A percentile compares a stretch with the other conserved stretches of the same genome.
Evolutionary conservation across 2,329 filamentous ascomycete species (phyloP).

Genomic region (Aspergillus tubingensis): DNA sequence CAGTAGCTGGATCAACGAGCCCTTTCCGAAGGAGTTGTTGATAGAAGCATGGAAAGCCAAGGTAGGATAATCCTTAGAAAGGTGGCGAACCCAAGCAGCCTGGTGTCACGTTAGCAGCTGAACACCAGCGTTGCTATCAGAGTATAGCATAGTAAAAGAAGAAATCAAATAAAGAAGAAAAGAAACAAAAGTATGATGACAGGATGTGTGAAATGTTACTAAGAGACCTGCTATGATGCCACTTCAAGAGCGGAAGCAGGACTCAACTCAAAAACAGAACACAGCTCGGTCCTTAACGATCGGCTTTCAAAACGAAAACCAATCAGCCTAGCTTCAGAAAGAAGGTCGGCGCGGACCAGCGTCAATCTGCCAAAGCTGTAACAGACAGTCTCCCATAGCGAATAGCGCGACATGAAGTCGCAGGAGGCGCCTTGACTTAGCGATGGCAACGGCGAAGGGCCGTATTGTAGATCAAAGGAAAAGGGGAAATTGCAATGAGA

Average conservation of each 20-base stretch:
- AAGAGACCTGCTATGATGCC: conserved; percentile 81
- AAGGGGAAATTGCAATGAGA: conserved; percentile 7
- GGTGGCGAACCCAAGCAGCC: conserved; percentile 87
- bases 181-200: conserved; percentile 41
- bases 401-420: conserved; percentile 56
- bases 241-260: conserved; percentile 65
- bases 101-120: conserved; percentile 48
- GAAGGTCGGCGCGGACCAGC: conserved; percentile 67
- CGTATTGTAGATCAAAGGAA: conserved; percentile 9
- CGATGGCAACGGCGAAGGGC: conserved; percentile 49
- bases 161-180: conserved; percentile 30
- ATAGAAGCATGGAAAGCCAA: conserved; percentile 93
- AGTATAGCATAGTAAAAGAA: conserved; percentile 18
- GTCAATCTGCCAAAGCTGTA: conserved; percentile 98
- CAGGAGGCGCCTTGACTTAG: conserved; percentile 86
- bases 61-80: conserved; percentile 91
- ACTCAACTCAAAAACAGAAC: conserved; percentile 98
- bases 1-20: conserved; percentile 85
- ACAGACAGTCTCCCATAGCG: conserved; percentile 84
- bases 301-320: conserved; percentile 84
- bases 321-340: conserved; percentile 68
- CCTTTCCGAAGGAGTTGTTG: conserved; percentile 96
- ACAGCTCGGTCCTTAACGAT: conserved; percentile 74
- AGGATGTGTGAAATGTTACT: conserved; percentile 94
- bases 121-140: conserved; percentile 20